Evolutionary conservation across 2,329 filamentous ascomycete species (phyloP).

Genomic region (Aspergillus pseudoviridinutans): DNA sequence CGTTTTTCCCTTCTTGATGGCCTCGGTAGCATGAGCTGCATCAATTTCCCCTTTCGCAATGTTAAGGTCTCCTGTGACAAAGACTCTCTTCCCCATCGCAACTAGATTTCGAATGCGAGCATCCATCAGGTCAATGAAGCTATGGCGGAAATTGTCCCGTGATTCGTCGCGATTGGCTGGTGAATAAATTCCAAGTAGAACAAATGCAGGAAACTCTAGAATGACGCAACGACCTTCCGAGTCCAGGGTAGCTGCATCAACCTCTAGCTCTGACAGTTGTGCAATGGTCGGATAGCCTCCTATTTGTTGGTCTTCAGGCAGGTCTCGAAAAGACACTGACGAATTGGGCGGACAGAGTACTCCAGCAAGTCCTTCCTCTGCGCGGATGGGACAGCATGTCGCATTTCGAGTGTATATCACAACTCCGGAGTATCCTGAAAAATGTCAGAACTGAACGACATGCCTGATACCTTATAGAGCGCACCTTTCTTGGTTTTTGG

Average conservation of each 20-base stretch:
- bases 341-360: slow-evolving; percentile 70
- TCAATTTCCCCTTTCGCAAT: slow-evolving; percentile 68
- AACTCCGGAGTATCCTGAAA: slow-evolving; percentile 84
- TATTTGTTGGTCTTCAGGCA: slow-evolving; percentile 70
- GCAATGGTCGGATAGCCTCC: slow-evolving; percentile 76
- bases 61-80: slow-evolving; percentile 86
- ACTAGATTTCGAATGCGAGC: slow-evolving; percentile 79
- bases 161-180: slow-evolving; percentile 84
- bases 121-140: slow-evolving; percentile 77
- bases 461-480: background rate
- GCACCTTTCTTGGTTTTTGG: slow-evolving; percentile 89
- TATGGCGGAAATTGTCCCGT: slow-evolving; percentile 75
- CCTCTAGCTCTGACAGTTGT: slow-evolving; percentile 58
- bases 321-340: slow-evolving; percentile 66
- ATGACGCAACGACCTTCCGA: slow-evolving; percentile 88
- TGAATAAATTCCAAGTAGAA: slow-evolving; percentile 87
- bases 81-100: slow-evolving; percentile 74
- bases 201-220: slow-evolving; percentile 90
- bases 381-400: slow-evolving; percentile 77
- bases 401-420: slow-evolving; percentile 91
- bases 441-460: slow-evolving; percentile 5
- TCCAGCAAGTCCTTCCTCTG: slow-evolving; percentile 91
- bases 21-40: slow-evolving; percentile 68
- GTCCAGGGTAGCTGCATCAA: slow-evolving; percentile 73
- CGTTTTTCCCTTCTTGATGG: slow-evolving; percentile 65